phyloP scores from a whole-genome alignment of 1,139 yeast genomes.

The Arxiozyma heterogenica region DNA sequence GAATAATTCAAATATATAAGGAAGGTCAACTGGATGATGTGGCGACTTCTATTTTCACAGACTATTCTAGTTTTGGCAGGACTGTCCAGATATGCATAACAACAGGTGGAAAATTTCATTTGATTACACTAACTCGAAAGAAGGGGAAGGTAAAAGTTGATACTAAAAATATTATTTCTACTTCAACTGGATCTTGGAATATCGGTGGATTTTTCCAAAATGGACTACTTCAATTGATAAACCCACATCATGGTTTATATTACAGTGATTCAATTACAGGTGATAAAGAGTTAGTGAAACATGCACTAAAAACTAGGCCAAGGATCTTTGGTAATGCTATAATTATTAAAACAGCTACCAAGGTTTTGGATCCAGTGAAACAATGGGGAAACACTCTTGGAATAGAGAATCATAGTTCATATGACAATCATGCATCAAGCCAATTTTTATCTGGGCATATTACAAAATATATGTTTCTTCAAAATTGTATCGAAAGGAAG shows the following conservation, averaged over 20 bases:
- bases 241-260: constrained; percentile 1
- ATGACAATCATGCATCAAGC: background rate
- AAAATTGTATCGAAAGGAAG: background rate
- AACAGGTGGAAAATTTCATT: background rate
- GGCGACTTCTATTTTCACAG: background rate
- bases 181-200: background rate
- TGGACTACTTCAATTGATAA: background rate
- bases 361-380: background rate
- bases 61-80: background rate
- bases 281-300: background rate
- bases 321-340: background rate
- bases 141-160: background rate
- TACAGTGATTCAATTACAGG: background rate
- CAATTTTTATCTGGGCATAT: background rate
- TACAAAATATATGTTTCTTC: background rate
- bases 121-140: background rate
- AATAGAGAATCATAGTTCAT: background rate
- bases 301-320: background rate
- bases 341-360: background rate
- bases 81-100: background rate
- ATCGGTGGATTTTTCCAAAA: background rate
- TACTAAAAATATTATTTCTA: background rate
- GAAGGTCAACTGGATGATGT: background rate
- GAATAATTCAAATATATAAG: background rate
- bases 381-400: background rate